These are phyloP conservation scores for Penicillium herquei DNA, from an alignment of 495 filamentous ascomycete species.

Conservation along the genomic window DNA sequence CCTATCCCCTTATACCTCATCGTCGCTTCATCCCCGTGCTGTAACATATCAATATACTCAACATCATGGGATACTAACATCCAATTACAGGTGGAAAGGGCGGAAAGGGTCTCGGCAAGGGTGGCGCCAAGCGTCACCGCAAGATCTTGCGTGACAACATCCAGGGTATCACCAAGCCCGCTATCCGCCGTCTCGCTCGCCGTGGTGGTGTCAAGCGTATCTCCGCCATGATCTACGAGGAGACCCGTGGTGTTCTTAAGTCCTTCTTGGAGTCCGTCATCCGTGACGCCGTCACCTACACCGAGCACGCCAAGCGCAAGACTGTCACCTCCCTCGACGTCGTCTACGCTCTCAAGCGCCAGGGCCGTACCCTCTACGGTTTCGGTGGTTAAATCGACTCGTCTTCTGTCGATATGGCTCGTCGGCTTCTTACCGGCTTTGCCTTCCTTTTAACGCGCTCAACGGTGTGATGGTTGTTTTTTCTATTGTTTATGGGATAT, in stretches of 20 bases:
- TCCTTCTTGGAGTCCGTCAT: slow-evolving; percentile 66
- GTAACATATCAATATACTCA: not conserved
- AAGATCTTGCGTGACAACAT: slow-evolving; percentile 99
- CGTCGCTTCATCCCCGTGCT: not conserved
- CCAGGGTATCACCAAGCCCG: slow-evolving; percentile 77
- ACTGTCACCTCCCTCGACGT: slow-evolving; percentile 94
- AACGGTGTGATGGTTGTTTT: slow-evolving; percentile 30
- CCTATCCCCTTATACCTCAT: not conserved
- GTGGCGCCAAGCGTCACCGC: slow-evolving; percentile 96
- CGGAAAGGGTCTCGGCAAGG: slow-evolving; percentile 82
- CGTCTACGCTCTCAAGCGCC: slow-evolving; percentile 92
- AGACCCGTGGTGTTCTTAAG: slow-evolving; percentile 67
- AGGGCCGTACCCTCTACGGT: slow-evolving; percentile 95
- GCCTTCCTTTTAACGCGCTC: slow-evolving; percentile 18
- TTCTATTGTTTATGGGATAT: slow-evolving; percentile 7
- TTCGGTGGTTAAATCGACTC: slow-evolving; percentile 82
- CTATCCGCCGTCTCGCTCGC: slow-evolving; percentile 64
- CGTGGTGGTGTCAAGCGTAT: slow-evolving; percentile 67
- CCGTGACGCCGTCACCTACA: slow-evolving; percentile 97
- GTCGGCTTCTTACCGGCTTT: not conserved
- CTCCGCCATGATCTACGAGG: slow-evolving; percentile 69
- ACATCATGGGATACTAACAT: slow-evolving; percentile 17
- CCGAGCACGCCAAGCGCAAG: slow-evolving; percentile 97
- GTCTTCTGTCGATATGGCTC: slow-evolving; percentile 4
- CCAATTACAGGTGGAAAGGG: slow-evolving; percentile 75